A percentile compares a stretch with the other conserved stretches of the same genome.
These are phyloP conservation scores for Phaeodactylum tricornutum DNA, from an alignment of 108 stramenopile species.

Conservation along the genomic window DNA sequence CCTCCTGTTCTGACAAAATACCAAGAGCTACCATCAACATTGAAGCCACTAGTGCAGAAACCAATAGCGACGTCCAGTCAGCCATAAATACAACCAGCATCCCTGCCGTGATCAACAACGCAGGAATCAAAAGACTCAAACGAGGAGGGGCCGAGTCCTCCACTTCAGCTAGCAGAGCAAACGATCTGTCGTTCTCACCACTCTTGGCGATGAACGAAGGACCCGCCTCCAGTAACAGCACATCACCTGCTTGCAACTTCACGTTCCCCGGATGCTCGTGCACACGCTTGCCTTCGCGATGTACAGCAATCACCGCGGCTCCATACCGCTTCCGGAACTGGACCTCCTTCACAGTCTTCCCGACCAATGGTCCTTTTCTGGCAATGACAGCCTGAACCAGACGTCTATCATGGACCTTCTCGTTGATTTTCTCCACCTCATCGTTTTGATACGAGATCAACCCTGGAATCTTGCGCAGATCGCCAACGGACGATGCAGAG, in stretches of 20 bases:
- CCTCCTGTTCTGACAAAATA: slow-evolving; percentile 75
- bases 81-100: slow-evolving; percentile 41
- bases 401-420: slow-evolving; percentile 63
- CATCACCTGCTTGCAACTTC: slow-evolving; percentile 77
- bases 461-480: slow-evolving; percentile 68
- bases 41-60: slow-evolving; percentile 46
- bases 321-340: slow-evolving; percentile 72
- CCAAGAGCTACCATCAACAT: slow-evolving; percentile 57
- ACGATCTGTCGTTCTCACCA: slow-evolving; percentile 51
- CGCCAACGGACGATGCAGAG: slow-evolving; percentile 20
- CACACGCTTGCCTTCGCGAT: slow-evolving; percentile 61
- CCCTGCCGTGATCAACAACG: slow-evolving; percentile 42
- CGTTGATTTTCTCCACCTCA: slow-evolving; percentile 61
- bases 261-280: slow-evolving; percentile 77
- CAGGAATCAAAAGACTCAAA: slow-evolving; percentile 48
- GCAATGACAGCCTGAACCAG: slow-evolving; percentile 80
- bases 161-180: slow-evolving; percentile 73
- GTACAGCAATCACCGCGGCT: slow-evolving; percentile 81
- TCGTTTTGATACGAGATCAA: slow-evolving; percentile 50
- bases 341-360: slow-evolving; percentile 61
- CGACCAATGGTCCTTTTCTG: slow-evolving; percentile 57
- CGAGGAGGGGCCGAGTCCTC: slow-evolving; percentile 80
- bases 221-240: slow-evolving; percentile 74
- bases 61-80: slow-evolving; percentile 39
- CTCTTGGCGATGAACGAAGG: slow-evolving; percentile 55